These are phyloP conservation scores for Helotiales sp. DNA, from an alignment of 2,329 filamentous ascomycete genomes.

Conservation along the genomic window DNA sequence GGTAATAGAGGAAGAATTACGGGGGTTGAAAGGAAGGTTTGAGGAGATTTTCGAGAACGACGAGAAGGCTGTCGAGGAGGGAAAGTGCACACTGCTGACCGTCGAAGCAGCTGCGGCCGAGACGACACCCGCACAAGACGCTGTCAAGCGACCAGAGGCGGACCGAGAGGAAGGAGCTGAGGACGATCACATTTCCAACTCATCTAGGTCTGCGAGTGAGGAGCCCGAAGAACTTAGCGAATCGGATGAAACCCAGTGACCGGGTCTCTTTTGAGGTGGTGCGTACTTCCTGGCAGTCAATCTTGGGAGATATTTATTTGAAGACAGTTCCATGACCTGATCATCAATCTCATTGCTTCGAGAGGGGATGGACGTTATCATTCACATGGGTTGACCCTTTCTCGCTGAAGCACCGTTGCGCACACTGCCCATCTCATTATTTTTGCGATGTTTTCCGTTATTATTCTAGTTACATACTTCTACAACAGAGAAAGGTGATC, in stretches of 20 bases:
- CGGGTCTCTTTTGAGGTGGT: background rate
- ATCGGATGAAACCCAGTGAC: background rate
- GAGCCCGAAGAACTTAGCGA: background rate
- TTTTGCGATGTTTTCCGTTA: too few relatives aligned
- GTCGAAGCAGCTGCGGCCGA: background rate
- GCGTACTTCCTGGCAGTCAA: background rate
- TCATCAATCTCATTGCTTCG: too few relatives aligned
- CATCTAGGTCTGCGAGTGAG: background rate
- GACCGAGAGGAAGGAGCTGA: background rate
- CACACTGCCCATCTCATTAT: too few relatives aligned
- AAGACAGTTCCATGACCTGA: too few relatives aligned
- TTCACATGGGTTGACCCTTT: too few relatives aligned
- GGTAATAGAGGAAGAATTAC: conserved; percentile 15
- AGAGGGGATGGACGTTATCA: too few relatives aligned
- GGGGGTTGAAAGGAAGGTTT: conserved; percentile 23
- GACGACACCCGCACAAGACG: background rate
- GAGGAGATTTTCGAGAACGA: conserved; percentile 25
- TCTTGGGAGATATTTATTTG: too few relatives aligned
- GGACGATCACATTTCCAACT: background rate
- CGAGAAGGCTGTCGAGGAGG: conserved; percentile 12
- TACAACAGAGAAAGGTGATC: too few relatives aligned
- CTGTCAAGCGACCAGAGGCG: background rate
- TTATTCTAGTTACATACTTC: too few relatives aligned
- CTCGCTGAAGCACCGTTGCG: too few relatives aligned
- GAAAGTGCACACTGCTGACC: background rate